Base-by-base conservation (phyloP, 768 basidiomycete species). In the Suillus clintonianus region DNA sequence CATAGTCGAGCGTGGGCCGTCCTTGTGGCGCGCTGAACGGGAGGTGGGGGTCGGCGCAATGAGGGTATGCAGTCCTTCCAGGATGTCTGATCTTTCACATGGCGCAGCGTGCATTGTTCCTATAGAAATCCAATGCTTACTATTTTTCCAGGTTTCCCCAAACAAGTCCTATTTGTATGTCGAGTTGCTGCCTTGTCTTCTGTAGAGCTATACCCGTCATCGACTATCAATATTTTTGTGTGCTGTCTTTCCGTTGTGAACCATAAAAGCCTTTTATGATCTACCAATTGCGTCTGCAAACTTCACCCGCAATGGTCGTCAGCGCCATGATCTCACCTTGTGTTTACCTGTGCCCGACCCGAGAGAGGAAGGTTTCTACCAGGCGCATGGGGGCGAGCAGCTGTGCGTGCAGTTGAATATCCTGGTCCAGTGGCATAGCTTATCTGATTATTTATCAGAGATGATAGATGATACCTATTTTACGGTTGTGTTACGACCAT, bases 11-110 rank as follows among this genome's bases (percentile, higher is more conserved):
- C 68, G 87, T 85, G 88, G 89, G 88, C 89, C 85, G 79, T 84
- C 83, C 65, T 70, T 73, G 58, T 27, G 69, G 87, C 87, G 86
- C 88, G 90, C 89, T 91, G 87, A 80, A 81, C 81, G 83, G 80
- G 74, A 89, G 81, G 85, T 80, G 85, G 86, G 83, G 89, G 89
- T 89, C 74, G 89, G 81, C 81, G 79, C 79, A 74, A 85, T 92
- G 90, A 81, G 87, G 82, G 89, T 74, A 77, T 69, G 70, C 32
- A 77, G 81, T 87, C 86, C 90, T 90, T 92, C 89, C 89, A 89
- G 90, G 89, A 91, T 92, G 90, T 91, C 90, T 91, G 90, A 91
- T 76, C 78, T 72, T 70, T 77, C 11, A 34, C 3, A 59, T 53
- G 74, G 69, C 74, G 67, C 69, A 72, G 68, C 72, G 43, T 55